Percentiles rank a stretch among this genome's conserved stretches.
These are phyloP conservation scores for Crepidotus variabilis DNA, from an alignment of 768 basidiomycete species.

Conservation along the genomic window DNA sequence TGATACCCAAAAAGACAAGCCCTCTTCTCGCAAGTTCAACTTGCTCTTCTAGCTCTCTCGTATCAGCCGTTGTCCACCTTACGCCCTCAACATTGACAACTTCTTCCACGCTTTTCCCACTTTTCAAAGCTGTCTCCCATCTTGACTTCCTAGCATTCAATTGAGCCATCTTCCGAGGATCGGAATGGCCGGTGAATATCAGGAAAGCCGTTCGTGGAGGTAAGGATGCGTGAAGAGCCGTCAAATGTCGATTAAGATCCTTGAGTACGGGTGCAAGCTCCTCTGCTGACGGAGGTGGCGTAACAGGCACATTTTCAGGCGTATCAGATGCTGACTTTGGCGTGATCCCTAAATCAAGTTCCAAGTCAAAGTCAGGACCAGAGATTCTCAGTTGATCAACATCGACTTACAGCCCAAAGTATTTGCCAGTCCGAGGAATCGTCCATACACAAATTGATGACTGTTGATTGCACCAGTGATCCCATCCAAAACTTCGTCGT, in stretches of 20 bases:
- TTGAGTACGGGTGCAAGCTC: conserved; percentile 34
- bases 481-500: conserved; percentile 76
- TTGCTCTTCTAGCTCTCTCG: conserved; percentile 72
- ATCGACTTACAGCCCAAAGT: conserved; percentile 68
- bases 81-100: conserved; percentile 35
- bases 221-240: conserved; percentile 58
- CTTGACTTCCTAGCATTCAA: conserved; percentile 65
- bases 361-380: neutral
- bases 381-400: neutral
- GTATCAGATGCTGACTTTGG: conserved; percentile 44
- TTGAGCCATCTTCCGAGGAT: conserved; percentile 76
- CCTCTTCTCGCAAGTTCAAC: conserved; percentile 81
- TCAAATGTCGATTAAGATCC: conserved; percentile 59
- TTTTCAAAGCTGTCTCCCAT: conserved; percentile 66
- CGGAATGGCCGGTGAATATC: conserved; percentile 85
- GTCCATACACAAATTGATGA: conserved; percentile 82
- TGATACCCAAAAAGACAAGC: conserved; percentile 74
- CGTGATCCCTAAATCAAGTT: conserved; percentile 50
- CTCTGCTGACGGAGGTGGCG: conserved; percentile 30
- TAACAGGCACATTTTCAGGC: conserved; percentile 16
- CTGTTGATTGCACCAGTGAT: conserved; percentile 51
- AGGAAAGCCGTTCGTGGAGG: conserved; percentile 80
- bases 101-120: conserved; percentile 54
- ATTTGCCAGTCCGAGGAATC: conserved; percentile 82
- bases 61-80: conserved; percentile 79